Evolutionary conservation across 1,284 basidiomycete species (phyloP).

Genomic region (Puccinia polysora): DNA sequence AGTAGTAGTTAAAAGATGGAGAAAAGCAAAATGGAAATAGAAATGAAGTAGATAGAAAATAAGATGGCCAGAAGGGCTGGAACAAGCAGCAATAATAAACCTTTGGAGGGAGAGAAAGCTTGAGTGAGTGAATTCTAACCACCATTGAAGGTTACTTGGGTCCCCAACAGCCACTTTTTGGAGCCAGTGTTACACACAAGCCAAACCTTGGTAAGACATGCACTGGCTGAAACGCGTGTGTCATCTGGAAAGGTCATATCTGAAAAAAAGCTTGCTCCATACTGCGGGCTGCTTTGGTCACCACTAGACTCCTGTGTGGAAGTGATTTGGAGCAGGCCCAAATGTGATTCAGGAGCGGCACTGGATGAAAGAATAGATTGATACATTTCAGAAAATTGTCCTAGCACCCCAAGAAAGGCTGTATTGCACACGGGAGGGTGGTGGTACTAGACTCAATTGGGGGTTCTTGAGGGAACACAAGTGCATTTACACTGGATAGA

Average conservation of each 20-base stretch:
- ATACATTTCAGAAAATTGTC: too few species aligned
- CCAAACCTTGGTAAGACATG: conserved; percentile 78
- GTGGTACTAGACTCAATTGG: neutral
- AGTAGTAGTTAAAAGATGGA: too few species aligned
- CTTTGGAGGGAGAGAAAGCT: too few species aligned
- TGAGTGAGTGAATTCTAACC: too few species aligned
- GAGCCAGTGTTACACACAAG: conserved; percentile 64
- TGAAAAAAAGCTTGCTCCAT: conserved; percentile 60
- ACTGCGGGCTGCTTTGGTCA: neutral
- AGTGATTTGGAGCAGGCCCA: neutral
- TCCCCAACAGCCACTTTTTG: conserved; percentile 64
- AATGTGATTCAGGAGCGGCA: neutral
- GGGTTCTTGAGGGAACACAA: neutral
- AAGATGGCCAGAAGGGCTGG: too few species aligned
- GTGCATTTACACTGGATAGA: neutral
- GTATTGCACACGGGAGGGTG: conserved; percentile 17
- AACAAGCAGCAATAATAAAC: too few species aligned
- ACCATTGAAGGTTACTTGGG: conserved; percentile 65
- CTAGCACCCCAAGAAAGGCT: too few species aligned
- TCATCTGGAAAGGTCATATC: conserved; percentile 71
- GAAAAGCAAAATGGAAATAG: too few species aligned
- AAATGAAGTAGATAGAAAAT: too few species aligned
- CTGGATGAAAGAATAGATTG: too few species aligned
- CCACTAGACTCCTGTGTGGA: neutral
- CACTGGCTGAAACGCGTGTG: conserved; percentile 71